A percentile compares a stretch with the other conserved stretches of the same genome.
Evolutionary conservation across 2,329 filamentous ascomycete species (phyloP).

Genomic region (Exophiala sp.): DNA sequence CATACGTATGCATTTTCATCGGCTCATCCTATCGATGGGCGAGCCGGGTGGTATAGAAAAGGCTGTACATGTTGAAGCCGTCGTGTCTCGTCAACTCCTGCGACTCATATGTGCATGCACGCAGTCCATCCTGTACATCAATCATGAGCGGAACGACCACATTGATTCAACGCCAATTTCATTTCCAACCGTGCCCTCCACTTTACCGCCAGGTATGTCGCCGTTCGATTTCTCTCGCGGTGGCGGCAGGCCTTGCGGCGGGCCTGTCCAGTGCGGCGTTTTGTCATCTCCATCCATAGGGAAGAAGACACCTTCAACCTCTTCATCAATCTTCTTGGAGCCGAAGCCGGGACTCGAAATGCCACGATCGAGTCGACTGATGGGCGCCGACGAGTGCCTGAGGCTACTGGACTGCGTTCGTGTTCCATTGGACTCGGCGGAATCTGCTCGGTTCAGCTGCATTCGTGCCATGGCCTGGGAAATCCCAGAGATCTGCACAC

Average conservation of each 20-base stretch:
- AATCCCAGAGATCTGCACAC: conserved; percentile 26
- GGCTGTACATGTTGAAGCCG: conserved; percentile 22
- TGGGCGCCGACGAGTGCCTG: conserved; percentile 30
- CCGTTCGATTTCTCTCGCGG: conserved; percentile 21
- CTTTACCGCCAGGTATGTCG: conserved; percentile 7
- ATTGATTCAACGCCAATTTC: conserved; percentile 17
- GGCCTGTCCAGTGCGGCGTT: conserved; percentile 26
- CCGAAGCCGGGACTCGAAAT: conserved; percentile 43
- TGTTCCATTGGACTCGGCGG: conserved; percentile 26
- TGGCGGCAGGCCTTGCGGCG: conserved; percentile 21
- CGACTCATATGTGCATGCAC: conserved; percentile 2
- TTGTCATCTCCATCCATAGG: conserved; percentile 48
- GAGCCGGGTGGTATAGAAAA: conserved; percentile 6
- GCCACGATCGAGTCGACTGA: conserved; percentile 39
- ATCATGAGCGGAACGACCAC: conserved; percentile 21
- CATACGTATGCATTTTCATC: conserved; percentile 18
- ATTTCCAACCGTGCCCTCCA: not conserved
- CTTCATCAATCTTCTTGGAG: conserved; percentile 44
- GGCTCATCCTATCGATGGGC: not conserved
- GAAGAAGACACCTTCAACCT: conserved; percentile 44
- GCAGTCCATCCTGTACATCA: conserved; percentile 6
- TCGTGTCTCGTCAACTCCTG: conserved; percentile 21
- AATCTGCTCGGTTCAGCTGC: conserved; percentile 40
- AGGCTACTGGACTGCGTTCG: conserved; percentile 33
- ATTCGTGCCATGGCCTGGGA: conserved; percentile 29